Evolutionary conservation across 2,329 filamentous ascomycete genomes (phyloP), one percentile per base, ranked within the genome.

Genomic region (Mycosphaerelloides madeirae): DNA sequence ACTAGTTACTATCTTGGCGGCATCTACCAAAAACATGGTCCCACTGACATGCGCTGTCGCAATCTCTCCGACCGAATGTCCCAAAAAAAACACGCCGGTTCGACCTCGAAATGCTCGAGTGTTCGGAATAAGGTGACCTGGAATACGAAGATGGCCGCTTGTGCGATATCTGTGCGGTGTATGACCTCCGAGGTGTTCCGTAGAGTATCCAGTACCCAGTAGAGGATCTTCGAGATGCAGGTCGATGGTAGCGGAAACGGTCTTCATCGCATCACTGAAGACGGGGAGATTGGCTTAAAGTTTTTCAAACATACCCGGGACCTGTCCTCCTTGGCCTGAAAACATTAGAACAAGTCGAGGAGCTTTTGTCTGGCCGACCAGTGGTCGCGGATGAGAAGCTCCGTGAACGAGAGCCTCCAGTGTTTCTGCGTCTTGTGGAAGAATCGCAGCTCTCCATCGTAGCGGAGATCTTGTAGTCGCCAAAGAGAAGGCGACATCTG

Each of bases 91-190:
- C n/a, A n/a, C 6, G 25, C 19, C 4, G 60, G 54, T 13, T n/a
- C 3, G 3, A 65, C 43, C 9, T 46, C 50, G 35, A 46, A 55
- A 6, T 45, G 28, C 7, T n/a, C 16, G 1, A 76, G 62, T 0
- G 69, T 52, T 14, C 74, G 64, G 0, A 73, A 62, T 1, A 78
- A 52, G 0, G 65, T 75, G 2, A 81, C 64, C 52, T 81, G 78
- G 1, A 81, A 31, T 0, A 76, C 76, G 0, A 76, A 79, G 38
- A 71, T 78, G 0, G 78, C 54, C 1, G 77, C 74, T 50, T 80
- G 77, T 0, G 72, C 67, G 20, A 78, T 53, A 18, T 54, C 57
- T 3, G 65, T 55, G 14, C 59, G 45, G 15, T 43, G 18, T 8
- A 57, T 33, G 3, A 25, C 19, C 12, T 36, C 33, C 16, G 15